Evolutionary conservation across 2,329 filamentous ascomycete genomes (phyloP), one percentile per base, ranked within the genome.

Genomic region (Ascochyta koolunga): DNA sequence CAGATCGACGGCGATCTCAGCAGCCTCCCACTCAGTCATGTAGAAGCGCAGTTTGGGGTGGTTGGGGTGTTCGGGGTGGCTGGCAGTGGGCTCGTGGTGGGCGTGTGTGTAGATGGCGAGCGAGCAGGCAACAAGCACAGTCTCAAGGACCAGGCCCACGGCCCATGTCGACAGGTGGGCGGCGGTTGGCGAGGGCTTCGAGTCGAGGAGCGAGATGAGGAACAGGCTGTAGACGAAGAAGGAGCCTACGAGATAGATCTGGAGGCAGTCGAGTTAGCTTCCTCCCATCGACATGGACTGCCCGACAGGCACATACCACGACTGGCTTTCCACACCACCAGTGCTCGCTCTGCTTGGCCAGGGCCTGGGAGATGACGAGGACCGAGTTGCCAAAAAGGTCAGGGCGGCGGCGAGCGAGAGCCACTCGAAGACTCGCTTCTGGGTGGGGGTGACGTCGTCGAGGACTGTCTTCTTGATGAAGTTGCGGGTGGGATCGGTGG

Each of bases 141-240:
- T 65, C 74, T 99, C 95, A 58, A 91, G 82, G 22, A 84, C 74
- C n/a, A 91, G 73, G 22, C 88, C 88, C 37, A 91, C 76, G 36
- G 82, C 72, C 95, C 95, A 99, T 65, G 91, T 87, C 40, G 89
- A 76, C 50, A 93, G 83, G 75, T 97, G 92, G 47, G 90, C 87
- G 40, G 87, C 79, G 43, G 88, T 93, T 0, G 95, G 95, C 11
- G 90, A 90, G 29, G 91, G 87, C 58, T 85, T 86, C 69, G 89
- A 89, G 74, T 97, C 93, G 67, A 96, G 82, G 52, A 98, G 83
- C 25, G 92, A 92, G 68, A 97, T 89, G 62, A 96, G 83, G 62
- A 96, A 84, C 63, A 96, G 87, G 43, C 90, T 83, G 78, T 96
- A 95, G 60, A 95, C 86, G 80, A 96, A 96, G 62, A 92, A 89